phyloP scores from a whole-genome alignment of 768 basidiomycete species.

The Psilocybe tampanensis region DNA sequence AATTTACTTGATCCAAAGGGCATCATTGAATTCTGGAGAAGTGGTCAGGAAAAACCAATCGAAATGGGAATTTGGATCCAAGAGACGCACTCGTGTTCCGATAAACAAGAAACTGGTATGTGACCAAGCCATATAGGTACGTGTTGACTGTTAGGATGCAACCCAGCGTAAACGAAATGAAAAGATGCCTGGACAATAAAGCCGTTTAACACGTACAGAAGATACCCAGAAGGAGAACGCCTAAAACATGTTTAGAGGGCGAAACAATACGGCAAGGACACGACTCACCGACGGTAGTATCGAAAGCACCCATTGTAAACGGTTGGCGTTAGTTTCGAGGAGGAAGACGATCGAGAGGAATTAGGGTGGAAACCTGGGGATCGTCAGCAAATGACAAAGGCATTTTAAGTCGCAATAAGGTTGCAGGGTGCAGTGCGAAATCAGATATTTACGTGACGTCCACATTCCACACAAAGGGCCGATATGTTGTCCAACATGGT shows the following conservation, averaged over 20 bases:
- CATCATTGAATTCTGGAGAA: conserved; percentile 37
- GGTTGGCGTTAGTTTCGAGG: neutral
- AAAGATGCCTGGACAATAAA: neutral
- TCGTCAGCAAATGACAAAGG: neutral
- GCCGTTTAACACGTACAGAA: conserved; percentile 23
- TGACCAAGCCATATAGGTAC: conserved; percentile 43
- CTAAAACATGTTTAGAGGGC: conserved; percentile 11
- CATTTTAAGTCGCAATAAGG: neutral
- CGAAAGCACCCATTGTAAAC: conserved; percentile 28
- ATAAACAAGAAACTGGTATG: conserved; percentile 42
- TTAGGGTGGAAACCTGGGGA: neutral
- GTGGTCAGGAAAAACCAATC: neutral
- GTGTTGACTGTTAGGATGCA: conserved; percentile 27
- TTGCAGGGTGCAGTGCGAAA: neutral
- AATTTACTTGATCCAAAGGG: conserved; percentile 35
- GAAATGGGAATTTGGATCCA: neutral
- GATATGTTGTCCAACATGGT: neutral
- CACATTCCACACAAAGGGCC: neutral
- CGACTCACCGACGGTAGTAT: conserved; percentile 29
- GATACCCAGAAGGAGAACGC: conserved; percentile 33
- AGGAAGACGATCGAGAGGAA: neutral
- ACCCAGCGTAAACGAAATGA: neutral
- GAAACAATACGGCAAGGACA: neutral
- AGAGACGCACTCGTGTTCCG: conserved; percentile 30
- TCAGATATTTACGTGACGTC: neutral